These are phyloP conservation scores for Trichoderma harzianum DNA, from an alignment of 2,329 filamentous ascomycete species.

Conservation along the genomic window DNA sequence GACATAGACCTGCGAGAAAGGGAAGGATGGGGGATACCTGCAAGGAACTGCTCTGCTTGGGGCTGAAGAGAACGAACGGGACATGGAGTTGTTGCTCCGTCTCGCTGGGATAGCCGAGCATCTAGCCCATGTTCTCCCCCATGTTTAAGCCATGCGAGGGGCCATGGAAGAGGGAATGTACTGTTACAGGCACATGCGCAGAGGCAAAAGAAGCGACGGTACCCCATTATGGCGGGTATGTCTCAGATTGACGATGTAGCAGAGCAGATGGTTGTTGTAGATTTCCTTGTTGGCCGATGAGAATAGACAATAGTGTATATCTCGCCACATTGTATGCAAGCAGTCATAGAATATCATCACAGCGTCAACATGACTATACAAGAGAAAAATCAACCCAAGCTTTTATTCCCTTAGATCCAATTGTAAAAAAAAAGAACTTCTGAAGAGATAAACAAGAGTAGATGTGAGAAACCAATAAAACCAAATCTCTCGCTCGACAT, in stretches of 20 bases:
- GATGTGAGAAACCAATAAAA: not conserved
- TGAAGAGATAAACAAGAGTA: not conserved
- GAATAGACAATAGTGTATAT: not conserved
- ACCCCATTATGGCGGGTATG: not conserved
- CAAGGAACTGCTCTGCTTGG: not conserved
- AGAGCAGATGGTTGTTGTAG: not conserved
- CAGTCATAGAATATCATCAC: not conserved
- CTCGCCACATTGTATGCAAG: not conserved
- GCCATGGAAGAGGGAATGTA: not conserved
- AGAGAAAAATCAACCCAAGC: not conserved
- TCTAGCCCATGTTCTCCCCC: not conserved
- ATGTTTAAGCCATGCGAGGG: not conserved
- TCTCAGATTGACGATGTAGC: not conserved
- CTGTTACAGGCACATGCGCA: not conserved
- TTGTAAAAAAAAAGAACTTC: not conserved
- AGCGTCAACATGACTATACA: not conserved
- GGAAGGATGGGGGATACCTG: not conserved
- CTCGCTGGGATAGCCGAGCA: not conserved
- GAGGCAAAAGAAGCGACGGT: not conserved
- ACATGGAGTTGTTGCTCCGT: not conserved
- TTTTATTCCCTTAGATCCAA: constrained; percentile 4
- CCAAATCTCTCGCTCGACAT: not conserved
- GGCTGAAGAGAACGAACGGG: not conserved
- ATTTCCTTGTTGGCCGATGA: not conserved
- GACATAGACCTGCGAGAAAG: not conserved